Conservation (phyloP, 306 rosid species). For the Quillaja saponaria region DNA sequence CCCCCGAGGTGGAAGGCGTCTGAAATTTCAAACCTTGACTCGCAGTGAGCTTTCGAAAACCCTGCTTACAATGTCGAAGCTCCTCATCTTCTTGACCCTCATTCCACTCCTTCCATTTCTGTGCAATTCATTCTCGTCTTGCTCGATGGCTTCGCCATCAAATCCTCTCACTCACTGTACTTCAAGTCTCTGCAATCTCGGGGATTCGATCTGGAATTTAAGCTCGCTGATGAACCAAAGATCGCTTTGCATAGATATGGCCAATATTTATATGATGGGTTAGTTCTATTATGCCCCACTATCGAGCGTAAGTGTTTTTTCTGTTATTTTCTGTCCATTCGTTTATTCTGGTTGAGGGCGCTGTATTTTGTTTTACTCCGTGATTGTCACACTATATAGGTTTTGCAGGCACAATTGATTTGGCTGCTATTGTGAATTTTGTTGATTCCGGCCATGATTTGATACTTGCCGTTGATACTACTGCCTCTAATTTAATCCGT, state of each 20-base stretch:
- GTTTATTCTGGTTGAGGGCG: too few relatives aligned
- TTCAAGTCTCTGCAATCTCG: conserved; percentile 85
- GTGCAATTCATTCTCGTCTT: conserved; percentile 68
- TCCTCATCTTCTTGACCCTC: conserved; percentile 47
- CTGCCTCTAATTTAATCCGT: conserved; percentile 84
- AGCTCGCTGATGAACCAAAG: conserved; percentile 90
- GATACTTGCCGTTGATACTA: conserved; percentile 68
- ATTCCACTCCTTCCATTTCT: conserved; percentile 61
- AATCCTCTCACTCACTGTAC: conserved; percentile 83
- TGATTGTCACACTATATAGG: too few relatives aligned
- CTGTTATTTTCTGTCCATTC: background rate
- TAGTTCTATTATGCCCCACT: conserved; percentile 79
- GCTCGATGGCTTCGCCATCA: conserved; percentile 82
- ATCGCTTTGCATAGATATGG: conserved; percentile 79
- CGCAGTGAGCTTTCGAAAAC: conserved; percentile 23
- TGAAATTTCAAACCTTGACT: background rate
- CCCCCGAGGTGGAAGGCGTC: conserved; percentile 15
- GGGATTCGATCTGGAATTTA: conserved; percentile 87
- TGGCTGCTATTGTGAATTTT: conserved; percentile 78
- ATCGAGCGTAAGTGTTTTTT: conserved; percentile 60
- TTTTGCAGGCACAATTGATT: conserved; percentile 86
- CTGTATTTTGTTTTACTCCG: background rate
- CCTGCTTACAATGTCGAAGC: conserved; percentile 65
- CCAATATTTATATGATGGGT: conserved; percentile 78
- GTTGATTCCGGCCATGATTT: conserved; percentile 97